Evolutionary conservation across 495 filamentous ascomycete genomes (phyloP), one percentile per base, ranked within the genome.

Genomic region (Saxophila tyrrhenica): DNA sequence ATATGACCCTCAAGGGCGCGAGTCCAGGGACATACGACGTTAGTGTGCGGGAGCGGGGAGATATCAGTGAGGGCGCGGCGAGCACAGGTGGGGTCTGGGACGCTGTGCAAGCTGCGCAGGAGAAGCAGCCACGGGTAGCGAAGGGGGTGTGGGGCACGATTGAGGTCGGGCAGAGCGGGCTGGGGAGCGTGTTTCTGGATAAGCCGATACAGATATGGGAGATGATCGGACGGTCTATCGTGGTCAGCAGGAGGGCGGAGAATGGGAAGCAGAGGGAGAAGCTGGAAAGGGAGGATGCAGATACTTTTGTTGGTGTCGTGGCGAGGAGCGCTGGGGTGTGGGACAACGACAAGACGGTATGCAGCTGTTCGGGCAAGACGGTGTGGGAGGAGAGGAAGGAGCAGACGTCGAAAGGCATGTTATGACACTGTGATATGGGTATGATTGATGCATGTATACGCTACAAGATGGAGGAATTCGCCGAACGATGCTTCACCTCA

Each of bases 321-420:
- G 92, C 92, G 42, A 75, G 92, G 64, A 95, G 88, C 70, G 90
- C 92, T 22, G 92, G 92, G 15, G 84, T 94, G 50, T 97, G 92
- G 92, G 90, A 96, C 67, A 97, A 98, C 64, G 89, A 95, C 66
- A 98, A 96, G 77, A 95, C 85, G 63, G 92, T 98, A 24, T 83
- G 83, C 66, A 91, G 86, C 15, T 97, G 92, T 69, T 94, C 88
- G 39, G 92, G 92, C 2, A 96, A 98, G 81, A 96, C 89, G 61
- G 76, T 98, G 29, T 98, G 92, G 92, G 84, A 97, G 69, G 92
- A 98, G 75, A 78, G 92, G 65, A 84, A 83, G 72, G 91, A 97
- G 65, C 85, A 94, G 71, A 81, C 89, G 44, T 74, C 71, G 44
- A 85, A 84, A 70, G 92, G 92, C 7, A 96, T 98, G 85, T 68